These are phyloP conservation scores for Vaccinium corymbosum DNA, from an alignment of 148 eudicot genomes.

Conservation along the genomic window DNA sequence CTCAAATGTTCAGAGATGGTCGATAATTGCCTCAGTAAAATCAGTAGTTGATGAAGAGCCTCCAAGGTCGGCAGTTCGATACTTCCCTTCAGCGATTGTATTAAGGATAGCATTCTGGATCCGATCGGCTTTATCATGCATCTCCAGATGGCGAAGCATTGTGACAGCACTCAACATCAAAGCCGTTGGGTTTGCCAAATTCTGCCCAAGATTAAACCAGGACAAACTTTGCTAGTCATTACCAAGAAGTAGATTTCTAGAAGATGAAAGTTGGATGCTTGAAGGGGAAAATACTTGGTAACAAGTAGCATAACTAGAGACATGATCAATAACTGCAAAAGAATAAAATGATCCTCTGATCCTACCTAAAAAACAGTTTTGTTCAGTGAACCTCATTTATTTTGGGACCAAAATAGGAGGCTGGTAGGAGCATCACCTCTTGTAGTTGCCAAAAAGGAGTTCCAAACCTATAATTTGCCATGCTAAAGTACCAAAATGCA, in stretches of 20 bases:
- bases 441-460: not conserved
- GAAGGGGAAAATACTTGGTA: not conserved
- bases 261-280: not conserved
- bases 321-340: not conserved
- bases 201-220: not conserved
- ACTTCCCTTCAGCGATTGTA: constrained; percentile 85
- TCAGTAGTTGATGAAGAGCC: constrained; percentile 72
- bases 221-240: not conserved
- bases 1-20: constrained; percentile 21
- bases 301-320: not conserved
- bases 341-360: not conserved
- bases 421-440: not conserved
- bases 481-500: not conserved
- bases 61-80: constrained; percentile 85
- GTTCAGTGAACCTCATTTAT: not conserved
- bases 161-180: constrained; percentile 74
- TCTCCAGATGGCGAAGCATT: constrained; percentile 82
- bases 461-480: not conserved
- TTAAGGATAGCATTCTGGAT: constrained; percentile 73
- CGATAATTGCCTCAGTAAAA: constrained; percentile 80
- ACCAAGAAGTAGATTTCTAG: not conserved
- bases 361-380: not conserved
- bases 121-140: constrained; percentile 73
- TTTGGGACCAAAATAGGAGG: not conserved
- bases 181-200: constrained; percentile 95